Conservation (phyloP, 176 grass and related monocot species). For the Aechmea fasciata region DNA sequence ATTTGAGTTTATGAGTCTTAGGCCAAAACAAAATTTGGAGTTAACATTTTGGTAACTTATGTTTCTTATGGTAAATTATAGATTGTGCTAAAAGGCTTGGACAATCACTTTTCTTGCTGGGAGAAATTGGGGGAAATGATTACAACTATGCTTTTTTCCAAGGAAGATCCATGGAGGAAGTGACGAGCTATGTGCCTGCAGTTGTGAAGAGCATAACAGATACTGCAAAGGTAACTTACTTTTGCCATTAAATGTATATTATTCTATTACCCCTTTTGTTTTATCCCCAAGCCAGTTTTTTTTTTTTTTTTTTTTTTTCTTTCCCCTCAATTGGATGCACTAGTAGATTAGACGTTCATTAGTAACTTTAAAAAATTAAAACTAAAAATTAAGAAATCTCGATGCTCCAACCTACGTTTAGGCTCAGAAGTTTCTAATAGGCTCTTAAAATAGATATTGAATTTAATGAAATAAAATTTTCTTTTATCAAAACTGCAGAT, state of each 20-base stretch:
- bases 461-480: too few relatives aligned
- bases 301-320: neutral
- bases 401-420: too few relatives aligned
- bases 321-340: too few relatives aligned
- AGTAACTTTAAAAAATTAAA: too few relatives aligned
- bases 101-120: slow-evolving; percentile 62
- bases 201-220: slow-evolving; percentile 50
- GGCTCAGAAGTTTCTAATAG: too few relatives aligned
- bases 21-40: too few relatives aligned
- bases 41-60: too few relatives aligned
- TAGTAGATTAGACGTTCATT: too few relatives aligned
- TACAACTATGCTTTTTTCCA: slow-evolving; percentile 90
- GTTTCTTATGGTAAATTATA: neutral
- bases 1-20: too few relatives aligned
- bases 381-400: too few relatives aligned
- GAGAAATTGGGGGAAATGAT: slow-evolving; percentile 95
- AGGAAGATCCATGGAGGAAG: slow-evolving; percentile 33
- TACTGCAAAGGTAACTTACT: slow-evolving; percentile 37
- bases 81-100: slow-evolving; percentile 49
- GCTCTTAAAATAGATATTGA: too few relatives aligned
- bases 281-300: neutral
- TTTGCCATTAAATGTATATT: neutral
- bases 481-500: too few relatives aligned
- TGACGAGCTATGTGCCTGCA: slow-evolving; percentile 57
- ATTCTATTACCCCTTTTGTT: neutral